These are phyloP conservation scores for Carex myosuroides DNA, from an alignment of 176 grass and related monocot species.

Conservation along the genomic window DNA sequence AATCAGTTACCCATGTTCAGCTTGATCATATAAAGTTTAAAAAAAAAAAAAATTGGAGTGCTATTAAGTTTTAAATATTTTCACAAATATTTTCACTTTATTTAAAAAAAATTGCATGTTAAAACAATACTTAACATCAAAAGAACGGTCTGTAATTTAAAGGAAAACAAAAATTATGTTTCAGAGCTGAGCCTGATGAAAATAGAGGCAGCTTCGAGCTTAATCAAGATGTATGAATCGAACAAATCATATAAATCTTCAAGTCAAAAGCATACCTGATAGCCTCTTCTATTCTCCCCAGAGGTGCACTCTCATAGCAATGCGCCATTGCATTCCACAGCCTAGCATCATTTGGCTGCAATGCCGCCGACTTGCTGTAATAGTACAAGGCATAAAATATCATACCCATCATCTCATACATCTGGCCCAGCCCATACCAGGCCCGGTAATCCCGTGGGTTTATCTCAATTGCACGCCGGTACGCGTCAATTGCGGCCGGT, in stretches of 20 bases:
- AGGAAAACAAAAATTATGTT: background rate
- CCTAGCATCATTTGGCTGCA: constrained; percentile 89
- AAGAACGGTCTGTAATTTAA: background rate
- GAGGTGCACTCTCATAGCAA: constrained; percentile 86
- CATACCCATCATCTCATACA: constrained; percentile 99
- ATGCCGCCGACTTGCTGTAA: constrained; percentile 67
- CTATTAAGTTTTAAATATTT: background rate
- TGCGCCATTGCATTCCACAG: constrained; percentile 99
- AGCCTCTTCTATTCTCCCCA: constrained; percentile 85
- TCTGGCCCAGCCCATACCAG: constrained; percentile 99
- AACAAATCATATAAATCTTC: background rate
- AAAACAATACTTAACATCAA: background rate
- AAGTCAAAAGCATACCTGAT: constrained; percentile 31
- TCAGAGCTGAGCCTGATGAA: background rate
- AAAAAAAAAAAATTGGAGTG: background rate
- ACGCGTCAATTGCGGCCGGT: constrained; percentile 90
- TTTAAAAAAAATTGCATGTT: background rate
- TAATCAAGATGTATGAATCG: background rate
- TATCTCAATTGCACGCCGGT: constrained; percentile 93
- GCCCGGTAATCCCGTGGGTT: constrained; percentile 93
- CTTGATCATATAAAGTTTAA: background rate
- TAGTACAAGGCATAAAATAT: constrained; percentile 91
- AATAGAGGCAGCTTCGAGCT: background rate
- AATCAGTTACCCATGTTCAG: background rate
- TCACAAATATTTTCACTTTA: background rate